These are phyloP conservation scores for Cocos nucifera DNA, from an alignment of 176 grass and related monocot genomes.

Conservation along the genomic window DNA sequence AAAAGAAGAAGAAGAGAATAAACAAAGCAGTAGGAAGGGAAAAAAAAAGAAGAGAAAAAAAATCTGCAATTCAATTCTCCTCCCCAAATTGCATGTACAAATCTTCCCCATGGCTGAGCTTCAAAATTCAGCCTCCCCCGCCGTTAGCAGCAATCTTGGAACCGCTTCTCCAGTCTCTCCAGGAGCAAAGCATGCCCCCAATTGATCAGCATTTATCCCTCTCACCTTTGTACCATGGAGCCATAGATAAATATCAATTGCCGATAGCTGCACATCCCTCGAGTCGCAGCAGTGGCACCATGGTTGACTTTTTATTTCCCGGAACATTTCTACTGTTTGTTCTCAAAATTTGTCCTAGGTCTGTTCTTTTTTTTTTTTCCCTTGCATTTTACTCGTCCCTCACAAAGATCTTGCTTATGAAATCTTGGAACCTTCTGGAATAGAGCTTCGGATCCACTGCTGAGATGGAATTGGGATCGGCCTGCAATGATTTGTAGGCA, in stretches of 20 bases:
- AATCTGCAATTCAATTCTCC: conserved; percentile 25
- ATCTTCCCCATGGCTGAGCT: conserved; percentile 28
- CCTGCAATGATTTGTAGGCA: conserved; percentile 80
- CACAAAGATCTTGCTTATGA: conserved; percentile 79
- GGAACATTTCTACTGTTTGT: no score
- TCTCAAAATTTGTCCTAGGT: no score
- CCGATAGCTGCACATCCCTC: no score
- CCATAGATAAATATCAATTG: no score
- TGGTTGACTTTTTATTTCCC: no score
- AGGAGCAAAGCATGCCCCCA: no score
- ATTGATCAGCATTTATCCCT: neutral
- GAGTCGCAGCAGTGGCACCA: no score
- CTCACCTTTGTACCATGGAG: no score
- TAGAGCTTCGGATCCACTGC: conserved; percentile 87
- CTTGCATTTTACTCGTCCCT: conserved; percentile 28
- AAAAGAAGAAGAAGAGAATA: conserved; percentile 1
- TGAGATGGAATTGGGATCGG: conserved; percentile 82
- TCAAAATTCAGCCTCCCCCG: conserved; percentile 46
- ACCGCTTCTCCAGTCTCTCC: neutral
- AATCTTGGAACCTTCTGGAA: conserved; percentile 92
- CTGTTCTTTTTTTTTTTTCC: no score
- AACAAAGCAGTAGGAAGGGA: conserved; percentile 14
- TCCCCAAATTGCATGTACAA: conserved; percentile 44
- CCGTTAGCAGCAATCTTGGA: neutral
- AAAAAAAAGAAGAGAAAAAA: conserved; percentile 9